A percentile compares a stretch with the other conserved stretches of the same genome.
These are phyloP conservation scores for Ascochyta viciae-villosae DNA, from an alignment of 2,329 filamentous ascomycete species.

Conservation along the genomic window DNA sequence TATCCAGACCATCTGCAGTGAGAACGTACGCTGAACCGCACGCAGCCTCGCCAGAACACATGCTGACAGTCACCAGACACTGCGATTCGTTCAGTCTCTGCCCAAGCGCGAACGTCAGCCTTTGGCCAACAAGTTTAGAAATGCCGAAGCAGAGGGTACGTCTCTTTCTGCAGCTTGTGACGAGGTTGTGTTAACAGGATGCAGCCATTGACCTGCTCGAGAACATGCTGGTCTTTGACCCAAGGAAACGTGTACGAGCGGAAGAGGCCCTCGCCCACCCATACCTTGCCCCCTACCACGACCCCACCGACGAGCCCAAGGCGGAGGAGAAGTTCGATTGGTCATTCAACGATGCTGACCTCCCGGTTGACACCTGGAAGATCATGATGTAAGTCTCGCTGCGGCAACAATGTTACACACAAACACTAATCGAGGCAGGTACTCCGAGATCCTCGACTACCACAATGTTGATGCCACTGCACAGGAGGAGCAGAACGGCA, in stretches of 20 bases:
- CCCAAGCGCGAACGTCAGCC: slow-evolving; percentile 93
- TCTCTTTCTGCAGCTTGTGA: slow-evolving; percentile 9
- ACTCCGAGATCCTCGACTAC: slow-evolving; percentile 98
- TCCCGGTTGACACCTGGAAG: slow-evolving; percentile 99
- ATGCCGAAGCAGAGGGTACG: slow-evolving; percentile 84
- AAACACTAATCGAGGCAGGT: slow-evolving; percentile 64
- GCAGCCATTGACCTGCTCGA: slow-evolving; percentile 91
- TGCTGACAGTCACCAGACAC: slow-evolving; percentile 66
- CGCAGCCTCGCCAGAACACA: neutral
- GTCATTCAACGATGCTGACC: slow-evolving; percentile 98
- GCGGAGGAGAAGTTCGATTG: slow-evolving; percentile 99
- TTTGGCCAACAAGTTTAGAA: slow-evolving; percentile 88
- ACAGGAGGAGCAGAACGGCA: slow-evolving; percentile 45
- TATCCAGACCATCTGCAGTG: slow-evolving; percentile 97
- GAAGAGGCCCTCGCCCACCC: slow-evolving; percentile 86
- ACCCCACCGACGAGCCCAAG: slow-evolving; percentile 93
- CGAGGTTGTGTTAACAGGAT: slow-evolving; percentile 2
- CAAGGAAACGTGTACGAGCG: slow-evolving; percentile 92
- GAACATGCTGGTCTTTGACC: slow-evolving; percentile 97
- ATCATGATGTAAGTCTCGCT: slow-evolving; percentile 90
- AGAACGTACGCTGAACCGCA: slow-evolving; percentile 72
- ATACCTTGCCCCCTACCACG: slow-evolving; percentile 95
- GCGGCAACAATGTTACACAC: too few relatives aligned
- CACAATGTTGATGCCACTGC: slow-evolving; percentile 84
- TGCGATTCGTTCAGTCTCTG: slow-evolving; percentile 96